These are phyloP conservation scores for Pseudozyma thailandica DNA, from an alignment of 1,284 basidiomycete species.

Conservation along the genomic window DNA sequence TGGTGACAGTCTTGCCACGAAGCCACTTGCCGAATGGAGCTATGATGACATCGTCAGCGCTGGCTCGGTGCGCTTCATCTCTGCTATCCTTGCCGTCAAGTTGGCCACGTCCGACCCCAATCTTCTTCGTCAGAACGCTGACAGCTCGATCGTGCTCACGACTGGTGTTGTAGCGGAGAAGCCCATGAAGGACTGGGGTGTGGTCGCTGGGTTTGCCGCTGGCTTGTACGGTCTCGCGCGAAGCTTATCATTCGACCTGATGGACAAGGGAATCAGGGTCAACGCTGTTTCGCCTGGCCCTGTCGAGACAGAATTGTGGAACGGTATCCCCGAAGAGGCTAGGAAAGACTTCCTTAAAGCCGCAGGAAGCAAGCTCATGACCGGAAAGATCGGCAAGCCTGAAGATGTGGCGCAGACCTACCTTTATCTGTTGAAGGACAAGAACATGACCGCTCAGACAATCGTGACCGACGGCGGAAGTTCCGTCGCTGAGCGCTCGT, in stretches of 20 bases:
- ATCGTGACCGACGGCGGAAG: conserved; percentile 25
- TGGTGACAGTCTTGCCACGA: conserved; percentile 22
- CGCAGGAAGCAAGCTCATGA: conserved; percentile 8
- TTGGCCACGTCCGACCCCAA: conserved; percentile 6
- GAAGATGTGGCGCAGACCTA: conserved; percentile 38
- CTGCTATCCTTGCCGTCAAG: conserved; percentile 41
- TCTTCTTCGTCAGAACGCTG: conserved; percentile 6
- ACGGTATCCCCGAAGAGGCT: conserved; percentile 9
- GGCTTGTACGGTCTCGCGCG: conserved; percentile 28
- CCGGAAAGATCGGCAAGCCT: conserved; percentile 6
- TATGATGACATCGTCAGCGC: conserved; percentile 34
- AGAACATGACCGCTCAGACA: conserved; percentile 39
- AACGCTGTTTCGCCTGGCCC: conserved; percentile 42
- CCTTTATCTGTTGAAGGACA: conserved; percentile 50
- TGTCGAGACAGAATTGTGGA: conserved; percentile 46
- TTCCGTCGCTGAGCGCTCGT: conserved; percentile 13
- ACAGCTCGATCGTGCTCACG: conserved; percentile 34
- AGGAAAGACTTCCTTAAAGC: not conserved
- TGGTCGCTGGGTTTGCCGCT: conserved; percentile 16
- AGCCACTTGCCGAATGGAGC: conserved; percentile 13
- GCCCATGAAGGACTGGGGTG: conserved; percentile 20
- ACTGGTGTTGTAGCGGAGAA: conserved; percentile 33
- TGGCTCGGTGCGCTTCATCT: conserved; percentile 22
- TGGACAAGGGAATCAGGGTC: conserved; percentile 28
- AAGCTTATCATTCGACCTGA: conserved; percentile 36